These are phyloP conservation scores for Periglandula ipomoeae DNA, from an alignment of 2,329 filamentous ascomycete species.

Conservation along the genomic window DNA sequence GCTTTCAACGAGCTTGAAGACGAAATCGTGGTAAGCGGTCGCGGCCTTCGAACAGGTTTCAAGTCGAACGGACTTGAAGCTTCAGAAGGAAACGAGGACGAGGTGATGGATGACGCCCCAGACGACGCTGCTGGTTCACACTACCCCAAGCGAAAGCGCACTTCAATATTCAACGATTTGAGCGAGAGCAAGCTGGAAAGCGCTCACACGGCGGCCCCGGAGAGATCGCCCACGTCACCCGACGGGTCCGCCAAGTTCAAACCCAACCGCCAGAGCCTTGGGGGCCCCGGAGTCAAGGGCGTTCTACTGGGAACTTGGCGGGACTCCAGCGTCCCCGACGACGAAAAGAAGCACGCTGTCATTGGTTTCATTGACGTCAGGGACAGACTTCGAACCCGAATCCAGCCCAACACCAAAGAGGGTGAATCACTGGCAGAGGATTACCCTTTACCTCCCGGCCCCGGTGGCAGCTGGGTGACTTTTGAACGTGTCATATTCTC, in stretches of 20 bases:
- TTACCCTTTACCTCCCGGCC: slow-evolving; percentile 44
- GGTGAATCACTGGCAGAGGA: slow-evolving; percentile 37
- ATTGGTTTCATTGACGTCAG: slow-evolving; percentile 54
- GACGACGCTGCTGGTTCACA: slow-evolving; percentile 29
- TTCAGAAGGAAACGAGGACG: slow-evolving; percentile 30
- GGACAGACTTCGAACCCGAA: slow-evolving; percentile 50
- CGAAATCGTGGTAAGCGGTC: slow-evolving; percentile 43
- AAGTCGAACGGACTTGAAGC: slow-evolving; percentile 17
- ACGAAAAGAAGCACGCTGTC: slow-evolving; percentile 45
- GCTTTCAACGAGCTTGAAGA: slow-evolving; percentile 35
- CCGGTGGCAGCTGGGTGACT: slow-evolving; percentile 55
- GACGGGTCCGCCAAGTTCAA: slow-evolving; percentile 17
- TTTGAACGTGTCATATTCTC: slow-evolving; percentile 53
- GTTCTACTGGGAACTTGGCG: slow-evolving; percentile 51
- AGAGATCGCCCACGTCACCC: slow-evolving; percentile 15
- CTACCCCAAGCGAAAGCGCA: slow-evolving; percentile 48
- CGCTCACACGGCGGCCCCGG: slow-evolving; percentile 19
- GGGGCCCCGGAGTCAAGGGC: slow-evolving; percentile 29
- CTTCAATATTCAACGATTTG: slow-evolving; percentile 38
- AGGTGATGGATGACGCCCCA: slow-evolving; percentile 32
- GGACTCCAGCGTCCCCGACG: slow-evolving; percentile 42
- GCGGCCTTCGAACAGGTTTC: slow-evolving; percentile 25
- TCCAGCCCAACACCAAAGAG: slow-evolving; percentile 39
- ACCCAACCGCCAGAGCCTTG: slow-evolving; percentile 16
- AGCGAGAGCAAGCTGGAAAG: slow-evolving; percentile 38